Percentiles rank a stretch among this genome's conserved stretches.
These are phyloP conservation scores for Sutorius eximius DNA, from an alignment of 1,284 basidiomycete species.

Conservation along the genomic window DNA sequence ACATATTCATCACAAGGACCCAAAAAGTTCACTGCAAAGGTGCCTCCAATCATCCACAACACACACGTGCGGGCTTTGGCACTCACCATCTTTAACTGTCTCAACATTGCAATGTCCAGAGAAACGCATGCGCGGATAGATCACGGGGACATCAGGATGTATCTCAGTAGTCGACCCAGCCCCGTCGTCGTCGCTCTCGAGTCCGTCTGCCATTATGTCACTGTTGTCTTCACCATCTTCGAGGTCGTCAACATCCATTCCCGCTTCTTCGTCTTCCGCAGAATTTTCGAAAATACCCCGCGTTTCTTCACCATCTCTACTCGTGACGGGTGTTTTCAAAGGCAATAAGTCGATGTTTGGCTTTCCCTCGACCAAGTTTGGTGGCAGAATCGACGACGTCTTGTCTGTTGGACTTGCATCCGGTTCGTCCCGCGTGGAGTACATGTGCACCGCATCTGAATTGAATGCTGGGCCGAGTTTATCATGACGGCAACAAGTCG, in stretches of 20 bases:
- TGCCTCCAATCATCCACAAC: slow-evolving; percentile 1
- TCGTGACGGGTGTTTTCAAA: neutral
- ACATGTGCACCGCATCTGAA: slow-evolving; percentile 78
- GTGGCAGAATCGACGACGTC: slow-evolving; percentile 18
- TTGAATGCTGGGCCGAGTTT: slow-evolving; percentile 60
- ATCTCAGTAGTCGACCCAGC: slow-evolving; percentile 30
- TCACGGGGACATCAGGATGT: slow-evolving; percentile 50
- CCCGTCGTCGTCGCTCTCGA: slow-evolving; percentile 38
- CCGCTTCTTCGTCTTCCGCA: slow-evolving; percentile 21
- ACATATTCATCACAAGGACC: slow-evolving; percentile 79
- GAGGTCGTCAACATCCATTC: slow-evolving; percentile 28
- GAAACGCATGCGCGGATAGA: slow-evolving; percentile 71
- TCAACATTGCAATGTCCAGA: slow-evolving; percentile 78
- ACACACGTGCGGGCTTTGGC: neutral
- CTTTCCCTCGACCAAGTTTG: slow-evolving; percentile 18
- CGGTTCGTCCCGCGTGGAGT: slow-evolving; percentile 74
- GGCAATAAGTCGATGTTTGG: neutral
- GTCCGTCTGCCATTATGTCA: slow-evolving; percentile 16
- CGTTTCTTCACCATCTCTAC: slow-evolving; percentile 4
- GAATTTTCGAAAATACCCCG: neutral
- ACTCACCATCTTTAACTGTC: slow-evolving; percentile 89
- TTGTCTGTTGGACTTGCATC: slow-evolving; percentile 5
- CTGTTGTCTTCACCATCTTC: slow-evolving; percentile 25
- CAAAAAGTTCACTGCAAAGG: slow-evolving; percentile 74
- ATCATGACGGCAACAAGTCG: slow-evolving; percentile 8